A percentile compares a stretch with the other conserved stretches of the same genome.
Conservation (phyloP, 2,329 filamentous ascomycete species). For the Fusarium aywerte region DNA sequence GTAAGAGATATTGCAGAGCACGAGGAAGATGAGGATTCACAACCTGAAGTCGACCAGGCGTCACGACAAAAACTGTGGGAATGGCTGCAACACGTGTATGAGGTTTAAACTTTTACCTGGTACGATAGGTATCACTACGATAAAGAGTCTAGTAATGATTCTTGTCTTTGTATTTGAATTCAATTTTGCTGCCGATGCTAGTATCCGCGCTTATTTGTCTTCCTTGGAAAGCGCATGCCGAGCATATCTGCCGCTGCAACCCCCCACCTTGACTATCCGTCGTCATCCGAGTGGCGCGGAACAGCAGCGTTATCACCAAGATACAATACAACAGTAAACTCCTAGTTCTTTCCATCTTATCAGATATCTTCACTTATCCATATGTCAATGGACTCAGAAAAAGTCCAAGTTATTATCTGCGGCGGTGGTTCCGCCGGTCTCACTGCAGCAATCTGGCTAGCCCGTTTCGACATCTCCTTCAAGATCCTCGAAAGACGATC, state of each 20-base stretch:
- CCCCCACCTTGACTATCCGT: not conserved
- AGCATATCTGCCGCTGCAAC: not conserved
- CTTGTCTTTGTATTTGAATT: too few species aligned
- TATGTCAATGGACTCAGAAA: not conserved
- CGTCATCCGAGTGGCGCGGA: not conserved
- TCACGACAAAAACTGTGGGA: not conserved
- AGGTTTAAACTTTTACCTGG: too few species aligned
- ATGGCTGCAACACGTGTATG: not conserved
- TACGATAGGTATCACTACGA: too few species aligned
- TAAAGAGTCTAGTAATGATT: too few species aligned
- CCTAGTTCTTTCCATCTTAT: not conserved
- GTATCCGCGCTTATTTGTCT: not conserved
- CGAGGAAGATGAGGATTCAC: rapidly evolving
- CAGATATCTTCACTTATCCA: rapidly evolving
- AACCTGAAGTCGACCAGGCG: not conserved
- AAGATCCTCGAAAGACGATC: constrained; percentile 9
- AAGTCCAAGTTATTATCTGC: constrained; percentile 18
- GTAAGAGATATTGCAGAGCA: too few species aligned
- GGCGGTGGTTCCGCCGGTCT: constrained; percentile 22
- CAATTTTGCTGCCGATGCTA: not conserved
- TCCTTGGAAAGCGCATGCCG: constrained; percentile 18
- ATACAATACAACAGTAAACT: not conserved
- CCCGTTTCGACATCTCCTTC: constrained; percentile 20
- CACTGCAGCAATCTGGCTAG: constrained; percentile 19
- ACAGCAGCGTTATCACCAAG: not conserved